Percentiles rank a stretch among this genome's conserved stretches.
Conservation (phyloP, 306 rosid genomes). For the Luffa aegyptiaca region DNA sequence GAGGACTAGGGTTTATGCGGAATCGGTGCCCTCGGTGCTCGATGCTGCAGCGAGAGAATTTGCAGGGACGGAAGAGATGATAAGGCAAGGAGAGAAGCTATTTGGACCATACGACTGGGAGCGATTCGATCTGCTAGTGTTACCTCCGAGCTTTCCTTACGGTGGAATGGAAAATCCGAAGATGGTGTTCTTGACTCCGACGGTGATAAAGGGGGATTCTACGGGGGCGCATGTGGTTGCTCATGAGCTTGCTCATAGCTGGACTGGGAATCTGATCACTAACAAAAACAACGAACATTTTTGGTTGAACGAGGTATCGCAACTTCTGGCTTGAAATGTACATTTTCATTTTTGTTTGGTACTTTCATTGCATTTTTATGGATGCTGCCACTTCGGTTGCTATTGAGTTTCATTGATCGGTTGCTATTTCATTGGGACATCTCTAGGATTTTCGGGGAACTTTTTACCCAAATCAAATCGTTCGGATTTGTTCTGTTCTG, state of each 20-base stretch:
- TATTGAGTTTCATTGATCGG: not conserved
- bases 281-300: slow-evolving; percentile 86
- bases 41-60: slow-evolving; percentile 73
- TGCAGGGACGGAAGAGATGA: slow-evolving; percentile 72
- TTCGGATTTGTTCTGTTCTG: not conserved
- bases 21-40: slow-evolving; percentile 37
- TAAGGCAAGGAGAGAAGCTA: slow-evolving; percentile 66
- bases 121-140: slow-evolving; percentile 73
- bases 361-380: not conserved
- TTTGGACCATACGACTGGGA: slow-evolving; percentile 81
- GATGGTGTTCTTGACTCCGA: slow-evolving; percentile 87
- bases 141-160: slow-evolving; percentile 91
- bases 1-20: slow-evolving; percentile 77
- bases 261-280: slow-evolving; percentile 96
- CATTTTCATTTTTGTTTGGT: not conserved
- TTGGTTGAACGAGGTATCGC: slow-evolving; percentile 83
- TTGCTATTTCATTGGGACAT: not conserved
- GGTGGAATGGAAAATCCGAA: slow-evolving; percentile 98
- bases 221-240: slow-evolving; percentile 89
- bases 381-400: not conserved
- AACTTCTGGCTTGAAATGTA: not conserved
- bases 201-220: slow-evolving; percentile 79
- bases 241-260: slow-evolving; percentile 91
- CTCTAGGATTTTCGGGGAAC: not conserved
- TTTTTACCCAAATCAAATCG: not conserved